phyloP scores from a whole-genome alignment of 306 rosid species.

The Lupinus albus region DNA sequence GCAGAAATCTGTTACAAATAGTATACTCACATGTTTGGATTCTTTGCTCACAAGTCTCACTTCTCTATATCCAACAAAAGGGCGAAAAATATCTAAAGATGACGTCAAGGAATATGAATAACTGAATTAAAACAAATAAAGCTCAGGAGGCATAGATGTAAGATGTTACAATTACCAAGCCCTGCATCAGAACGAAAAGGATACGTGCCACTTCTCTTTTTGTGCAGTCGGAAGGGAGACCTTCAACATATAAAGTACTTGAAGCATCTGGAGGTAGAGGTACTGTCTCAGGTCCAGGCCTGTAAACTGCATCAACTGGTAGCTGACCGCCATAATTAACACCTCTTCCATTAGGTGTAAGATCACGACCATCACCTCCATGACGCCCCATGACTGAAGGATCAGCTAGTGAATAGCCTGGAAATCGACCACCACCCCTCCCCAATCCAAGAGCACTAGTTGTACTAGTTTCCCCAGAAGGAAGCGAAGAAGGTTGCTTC shows the following conservation, averaged over 20 bases:
- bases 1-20: conserved; percentile 12
- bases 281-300: conserved; percentile 72
- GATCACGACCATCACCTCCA: conserved; percentile 62
- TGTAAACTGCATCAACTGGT: conserved; percentile 57
- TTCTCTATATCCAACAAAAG: conserved; percentile 94
- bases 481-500: conserved; percentile 67
- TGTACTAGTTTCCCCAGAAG: conserved; percentile 70
- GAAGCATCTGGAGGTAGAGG: conserved; percentile 92
- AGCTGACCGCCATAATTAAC: conserved; percentile 60
- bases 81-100: conserved; percentile 82
- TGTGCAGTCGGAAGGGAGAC: conserved; percentile 83
- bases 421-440: conserved; percentile 59
- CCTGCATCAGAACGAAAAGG: conserved; percentile 50
- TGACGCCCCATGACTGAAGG: conserved; percentile 59
- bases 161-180: conserved; percentile 6
- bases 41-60: conserved; percentile 89
- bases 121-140: background rate
- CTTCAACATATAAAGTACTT: conserved; percentile 87
- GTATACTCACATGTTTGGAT: conserved; percentile 73
- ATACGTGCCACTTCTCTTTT: conserved; percentile 93
- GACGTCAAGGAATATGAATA: conserved; percentile 44
- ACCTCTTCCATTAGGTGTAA: conserved; percentile 60
- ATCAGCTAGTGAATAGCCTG: conserved; percentile 58
- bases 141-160: conserved; percentile 24
- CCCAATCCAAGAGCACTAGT: conserved; percentile 59